Conservation (phyloP, 2,329 filamentous ascomycete species). For the Ophiocordyceps camponoti-leonardi region DNA sequence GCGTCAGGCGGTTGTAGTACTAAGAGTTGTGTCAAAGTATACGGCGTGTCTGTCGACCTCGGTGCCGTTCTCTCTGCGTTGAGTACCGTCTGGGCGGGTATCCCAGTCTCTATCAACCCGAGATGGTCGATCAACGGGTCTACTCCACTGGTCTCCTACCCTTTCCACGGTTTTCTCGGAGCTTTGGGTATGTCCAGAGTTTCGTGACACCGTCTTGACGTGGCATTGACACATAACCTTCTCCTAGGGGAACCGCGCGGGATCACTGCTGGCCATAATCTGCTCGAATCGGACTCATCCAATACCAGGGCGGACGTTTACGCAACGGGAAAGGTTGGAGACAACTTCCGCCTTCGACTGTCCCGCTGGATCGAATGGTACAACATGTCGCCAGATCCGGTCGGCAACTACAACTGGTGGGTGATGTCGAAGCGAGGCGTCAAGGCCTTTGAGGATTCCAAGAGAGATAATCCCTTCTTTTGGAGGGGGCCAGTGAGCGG, state of each 20-base stretch:
- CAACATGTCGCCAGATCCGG: not conserved
- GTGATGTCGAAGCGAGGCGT: not conserved
- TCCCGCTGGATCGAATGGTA: not conserved
- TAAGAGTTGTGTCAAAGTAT: not conserved
- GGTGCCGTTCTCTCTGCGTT: not conserved
- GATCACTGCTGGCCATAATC: not conserved
- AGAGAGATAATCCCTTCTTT: not conserved
- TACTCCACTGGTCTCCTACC: not conserved
- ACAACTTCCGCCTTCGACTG: not conserved
- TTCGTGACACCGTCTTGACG: not conserved
- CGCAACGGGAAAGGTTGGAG: not conserved
- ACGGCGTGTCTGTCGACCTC: not conserved
- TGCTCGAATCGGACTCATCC: not conserved
- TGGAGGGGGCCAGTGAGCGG: not conserved
- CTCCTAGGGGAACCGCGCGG: not conserved
- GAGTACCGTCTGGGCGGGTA: not conserved
- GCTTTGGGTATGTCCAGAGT: not conserved
- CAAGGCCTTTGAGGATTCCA: not conserved
- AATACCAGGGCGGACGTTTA: not conserved
- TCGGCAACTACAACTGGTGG: not conserved
- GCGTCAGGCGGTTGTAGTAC: too few relatives aligned
- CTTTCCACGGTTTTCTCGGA: not conserved
- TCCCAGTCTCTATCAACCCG: not conserved
- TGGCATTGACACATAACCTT: not conserved
- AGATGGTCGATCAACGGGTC: not conserved